These are phyloP conservation scores for Eutrema japonicum DNA, from an alignment of 345 rosid genomes.

Conservation along the genomic window DNA sequence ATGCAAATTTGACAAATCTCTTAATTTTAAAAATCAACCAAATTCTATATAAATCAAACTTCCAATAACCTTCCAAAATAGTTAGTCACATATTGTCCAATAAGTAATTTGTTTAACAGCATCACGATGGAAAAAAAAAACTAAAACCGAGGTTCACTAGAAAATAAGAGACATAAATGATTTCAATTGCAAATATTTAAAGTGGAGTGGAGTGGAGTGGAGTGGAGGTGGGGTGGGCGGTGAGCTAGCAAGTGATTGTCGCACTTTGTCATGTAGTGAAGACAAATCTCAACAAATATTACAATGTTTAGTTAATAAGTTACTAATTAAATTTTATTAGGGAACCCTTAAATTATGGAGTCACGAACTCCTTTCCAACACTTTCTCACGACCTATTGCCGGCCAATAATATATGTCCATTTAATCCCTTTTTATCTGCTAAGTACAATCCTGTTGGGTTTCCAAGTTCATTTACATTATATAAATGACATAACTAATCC, in stretches of 20 bases:
- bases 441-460: constrained; percentile 14
- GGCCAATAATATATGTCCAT: constrained; percentile 32
- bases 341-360: constrained; percentile 42
- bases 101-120: too few species aligned
- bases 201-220: constrained; percentile 40
- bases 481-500: background rate
- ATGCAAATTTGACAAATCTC: too few species aligned
- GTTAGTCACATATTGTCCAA: too few species aligned
- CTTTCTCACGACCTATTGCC: constrained; percentile 43
- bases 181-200: background rate
- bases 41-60: too few species aligned
- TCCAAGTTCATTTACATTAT: constrained; percentile 12
- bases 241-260: constrained; percentile 44
- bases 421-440: constrained; percentile 21
- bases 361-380: constrained; percentile 44
- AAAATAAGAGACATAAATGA: background rate
- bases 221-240: constrained; percentile 43
- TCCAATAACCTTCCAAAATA: too few species aligned
- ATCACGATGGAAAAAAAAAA: too few species aligned
- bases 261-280: constrained; percentile 38
- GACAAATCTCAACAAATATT: constrained; percentile 39
- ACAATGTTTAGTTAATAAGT: constrained; percentile 24
- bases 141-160: background rate
- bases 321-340: constrained; percentile 23
- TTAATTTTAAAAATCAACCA: too few species aligned